A percentile compares a stretch with the other conserved stretches of the same genome.
These are phyloP conservation scores for Hygrophoropsis aurantiaca DNA, from an alignment of 768 basidiomycete genomes.

Conservation along the genomic window DNA sequence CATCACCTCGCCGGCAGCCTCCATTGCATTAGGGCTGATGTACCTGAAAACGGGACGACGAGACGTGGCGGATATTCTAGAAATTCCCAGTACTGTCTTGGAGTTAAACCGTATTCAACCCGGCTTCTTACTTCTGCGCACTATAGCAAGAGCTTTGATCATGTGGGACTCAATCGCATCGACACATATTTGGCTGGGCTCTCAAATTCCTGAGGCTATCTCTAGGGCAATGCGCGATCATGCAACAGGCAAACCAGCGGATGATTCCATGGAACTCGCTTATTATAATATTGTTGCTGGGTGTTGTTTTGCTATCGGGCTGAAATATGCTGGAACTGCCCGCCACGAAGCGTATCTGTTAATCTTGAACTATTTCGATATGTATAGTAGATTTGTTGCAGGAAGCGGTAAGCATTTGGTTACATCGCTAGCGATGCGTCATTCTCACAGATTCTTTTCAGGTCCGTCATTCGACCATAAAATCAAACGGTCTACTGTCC, in stretches of 20 bases:
- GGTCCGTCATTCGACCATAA: conserved; percentile 83
- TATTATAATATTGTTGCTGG: conserved; percentile 91
- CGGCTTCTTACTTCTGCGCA: conserved; percentile 80
- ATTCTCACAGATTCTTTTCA: conserved; percentile 24
- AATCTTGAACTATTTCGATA: conserved; percentile 79
- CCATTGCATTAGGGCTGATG: conserved; percentile 89
- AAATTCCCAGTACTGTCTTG: conserved; percentile 77
- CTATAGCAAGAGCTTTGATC: conserved; percentile 74
- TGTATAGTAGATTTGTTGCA: conserved; percentile 70
- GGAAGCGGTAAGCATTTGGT: conserved; percentile 53
- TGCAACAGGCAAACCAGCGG: conserved; percentile 47
- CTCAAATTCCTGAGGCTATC: conserved; percentile 72
- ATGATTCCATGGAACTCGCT: conserved; percentile 81
- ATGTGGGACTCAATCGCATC: conserved; percentile 82
- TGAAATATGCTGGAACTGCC: conserved; percentile 95
- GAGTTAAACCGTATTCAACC: conserved; percentile 86
- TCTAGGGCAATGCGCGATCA: conserved; percentile 55
- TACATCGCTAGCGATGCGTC: neutral
- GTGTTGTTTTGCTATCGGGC: conserved; percentile 85
- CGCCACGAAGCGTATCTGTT: conserved; percentile 84
- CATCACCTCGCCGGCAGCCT: conserved; percentile 88
- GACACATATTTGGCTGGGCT: conserved; percentile 67
- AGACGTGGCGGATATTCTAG: conserved; percentile 85
- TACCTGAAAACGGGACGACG: conserved; percentile 81
- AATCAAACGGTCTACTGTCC: conserved; percentile 83